A percentile compares a stretch with the other conserved stretches of the same genome.
Evolutionary conservation across 495 filamentous ascomycete species (phyloP).

Genomic region (Aspergillus ellipticus): DNA sequence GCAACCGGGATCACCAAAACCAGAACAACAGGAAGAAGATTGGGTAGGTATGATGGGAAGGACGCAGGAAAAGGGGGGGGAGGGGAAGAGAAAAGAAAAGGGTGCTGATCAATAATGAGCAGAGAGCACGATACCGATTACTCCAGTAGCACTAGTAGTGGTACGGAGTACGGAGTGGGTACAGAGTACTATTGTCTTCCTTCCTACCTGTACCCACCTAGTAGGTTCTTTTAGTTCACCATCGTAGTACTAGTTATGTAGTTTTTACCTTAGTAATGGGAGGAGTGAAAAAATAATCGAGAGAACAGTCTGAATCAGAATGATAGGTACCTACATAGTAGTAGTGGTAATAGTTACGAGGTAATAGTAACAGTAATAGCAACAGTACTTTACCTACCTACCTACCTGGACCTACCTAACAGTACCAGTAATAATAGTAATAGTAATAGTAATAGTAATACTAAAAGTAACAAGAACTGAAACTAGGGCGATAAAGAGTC

Average conservation of each 20-base stretch:
- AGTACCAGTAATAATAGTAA: neutral
- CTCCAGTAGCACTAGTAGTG: neutral
- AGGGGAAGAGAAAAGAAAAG: neutral
- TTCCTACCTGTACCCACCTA: no score
- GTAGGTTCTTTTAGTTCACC: no score
- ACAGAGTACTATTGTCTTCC: no score
- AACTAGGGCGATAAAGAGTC: slow-evolving; percentile 2
- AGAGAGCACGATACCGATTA: neutral
- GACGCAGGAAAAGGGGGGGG: neutral
- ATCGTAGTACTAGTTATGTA: no score
- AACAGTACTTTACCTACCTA: neutral
- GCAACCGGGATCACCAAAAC: slow-evolving; percentile 1
- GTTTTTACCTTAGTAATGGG: no score
- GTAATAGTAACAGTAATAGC: neutral
- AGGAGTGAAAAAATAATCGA: no score
- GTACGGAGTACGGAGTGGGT: no score
- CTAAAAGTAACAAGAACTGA: neutral
- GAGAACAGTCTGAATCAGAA: neutral
- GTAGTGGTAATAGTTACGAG: neutral
- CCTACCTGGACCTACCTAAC: no score
- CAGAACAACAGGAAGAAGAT: neutral
- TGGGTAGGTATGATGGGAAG: neutral
- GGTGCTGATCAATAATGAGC: neutral
- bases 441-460: slow-evolving; percentile 2
- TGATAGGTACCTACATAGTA: neutral